phyloP scores from a whole-genome alignment of 345 rosid genomes.

The Citrus trifoliata region DNA sequence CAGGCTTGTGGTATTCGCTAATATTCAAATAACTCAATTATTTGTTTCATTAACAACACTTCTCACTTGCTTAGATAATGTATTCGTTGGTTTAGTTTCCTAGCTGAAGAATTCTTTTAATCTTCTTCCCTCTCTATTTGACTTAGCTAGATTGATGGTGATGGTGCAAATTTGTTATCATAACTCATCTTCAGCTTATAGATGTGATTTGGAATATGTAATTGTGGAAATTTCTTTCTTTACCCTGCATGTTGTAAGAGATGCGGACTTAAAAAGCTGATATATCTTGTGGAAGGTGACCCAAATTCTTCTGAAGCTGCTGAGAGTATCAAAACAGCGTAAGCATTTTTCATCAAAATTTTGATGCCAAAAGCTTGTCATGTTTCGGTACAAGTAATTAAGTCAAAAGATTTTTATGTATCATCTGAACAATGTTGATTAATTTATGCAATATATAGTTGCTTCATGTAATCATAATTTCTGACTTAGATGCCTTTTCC shows the following conservation, averaged over 20 bases:
- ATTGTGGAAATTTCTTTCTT: conserved; percentile 8
- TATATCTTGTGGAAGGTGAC: conserved; percentile 91
- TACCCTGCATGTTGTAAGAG: conserved; percentile 37
- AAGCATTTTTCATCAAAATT: conserved; percentile 25
- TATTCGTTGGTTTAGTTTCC: background rate
- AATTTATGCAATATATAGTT: background rate
- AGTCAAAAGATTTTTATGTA: background rate
- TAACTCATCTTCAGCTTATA: background rate
- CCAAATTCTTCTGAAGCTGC: conserved; percentile 76
- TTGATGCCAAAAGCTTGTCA: background rate
- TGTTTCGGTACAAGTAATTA: background rate
- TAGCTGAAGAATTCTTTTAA: background rate
- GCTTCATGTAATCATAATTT: background rate
- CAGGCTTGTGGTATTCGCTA: conserved; percentile 63
- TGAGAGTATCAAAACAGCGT: conserved; percentile 92
- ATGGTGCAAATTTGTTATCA: background rate
- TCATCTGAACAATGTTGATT: background rate
- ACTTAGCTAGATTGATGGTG: background rate
- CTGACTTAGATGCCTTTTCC: background rate
- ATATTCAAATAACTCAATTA: background rate
- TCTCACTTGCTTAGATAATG: background rate
- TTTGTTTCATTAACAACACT: background rate
- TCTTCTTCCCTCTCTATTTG: no score
- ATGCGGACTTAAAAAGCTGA: conserved; percentile 82
- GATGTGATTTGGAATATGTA: background rate